Evolutionary conservation across 1,139 yeast genomes (phyloP).

Genomic region (Kodamaea sp.): DNA sequence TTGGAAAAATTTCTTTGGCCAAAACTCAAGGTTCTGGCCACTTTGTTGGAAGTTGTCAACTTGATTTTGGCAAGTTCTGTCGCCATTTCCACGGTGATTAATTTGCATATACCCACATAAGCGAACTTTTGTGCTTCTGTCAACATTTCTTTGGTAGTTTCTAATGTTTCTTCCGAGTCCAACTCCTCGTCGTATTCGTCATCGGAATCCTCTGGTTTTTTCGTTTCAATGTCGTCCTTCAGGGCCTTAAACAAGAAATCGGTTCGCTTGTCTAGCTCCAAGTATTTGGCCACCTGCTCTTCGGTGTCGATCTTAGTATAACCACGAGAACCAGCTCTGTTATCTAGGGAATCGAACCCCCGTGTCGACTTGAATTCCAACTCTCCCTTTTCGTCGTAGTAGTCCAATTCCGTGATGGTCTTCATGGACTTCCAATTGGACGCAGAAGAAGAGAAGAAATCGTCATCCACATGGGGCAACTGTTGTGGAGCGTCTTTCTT

Average conservation of each 20-base stretch:
- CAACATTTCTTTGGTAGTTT: constrained; percentile 78
- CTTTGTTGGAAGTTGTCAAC: constrained; percentile 50
- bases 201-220: constrained; percentile 12
- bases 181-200: constrained; percentile 35
- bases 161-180: constrained; percentile 64
- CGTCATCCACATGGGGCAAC: constrained; percentile 27
- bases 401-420: constrained; percentile 50
- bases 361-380: constrained; percentile 34
- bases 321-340: constrained; percentile 44
- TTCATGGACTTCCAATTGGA: constrained; percentile 57
- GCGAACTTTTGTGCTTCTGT: constrained; percentile 88
- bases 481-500: not conserved
- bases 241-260: constrained; percentile 69
- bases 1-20: constrained; percentile 80
- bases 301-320: constrained; percentile 91
- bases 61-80: constrained; percentile 67
- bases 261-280: constrained; percentile 74
- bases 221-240: not conserved
- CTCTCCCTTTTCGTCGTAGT: constrained; percentile 54
- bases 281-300: constrained; percentile 78
- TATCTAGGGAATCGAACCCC: constrained; percentile 25
- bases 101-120: constrained; percentile 80
- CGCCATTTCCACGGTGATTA: constrained; percentile 80
- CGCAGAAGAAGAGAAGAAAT: constrained; percentile 29
- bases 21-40: constrained; percentile 61